Conservation (phyloP, 2,329 filamentous ascomycete genomes). For the Claviceps sp. region DNA sequence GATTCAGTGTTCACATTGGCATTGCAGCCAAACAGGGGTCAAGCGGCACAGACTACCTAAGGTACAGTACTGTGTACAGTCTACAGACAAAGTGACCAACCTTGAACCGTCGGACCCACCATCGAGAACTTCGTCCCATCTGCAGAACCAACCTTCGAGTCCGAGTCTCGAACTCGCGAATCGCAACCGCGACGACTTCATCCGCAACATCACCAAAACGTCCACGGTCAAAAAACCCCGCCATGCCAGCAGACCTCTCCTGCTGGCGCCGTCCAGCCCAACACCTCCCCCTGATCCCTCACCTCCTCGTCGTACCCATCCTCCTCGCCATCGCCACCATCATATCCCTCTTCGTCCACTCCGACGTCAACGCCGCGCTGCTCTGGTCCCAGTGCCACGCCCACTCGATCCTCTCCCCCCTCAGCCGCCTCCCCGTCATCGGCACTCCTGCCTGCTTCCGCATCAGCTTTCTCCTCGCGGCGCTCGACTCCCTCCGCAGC, state of each 20-base stretch:
- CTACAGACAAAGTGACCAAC: no score
- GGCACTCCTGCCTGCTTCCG: slow-evolving; percentile 35
- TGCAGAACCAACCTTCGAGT: no score
- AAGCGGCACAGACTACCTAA: no score
- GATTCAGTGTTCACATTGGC: no score
- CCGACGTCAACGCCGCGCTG: slow-evolving; percentile 36
- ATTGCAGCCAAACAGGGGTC: no score
- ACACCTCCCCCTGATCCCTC: slow-evolving; percentile 37
- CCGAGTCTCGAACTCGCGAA: neutral
- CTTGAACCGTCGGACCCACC: no score
- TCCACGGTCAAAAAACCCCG: no score
- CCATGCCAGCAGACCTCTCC: neutral
- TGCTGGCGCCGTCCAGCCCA: slow-evolving; percentile 33
- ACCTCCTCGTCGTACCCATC: slow-evolving; percentile 35
- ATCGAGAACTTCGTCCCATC: no score
- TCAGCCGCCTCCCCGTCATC: slow-evolving; percentile 31
- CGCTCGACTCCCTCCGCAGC: slow-evolving; percentile 27
- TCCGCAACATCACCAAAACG: neutral
- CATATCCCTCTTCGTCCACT: slow-evolving; percentile 28
- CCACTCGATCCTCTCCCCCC: slow-evolving; percentile 27
- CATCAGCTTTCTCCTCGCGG: slow-evolving; percentile 34
- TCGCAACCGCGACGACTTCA: neutral
- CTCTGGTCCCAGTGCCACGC: slow-evolving; percentile 42
- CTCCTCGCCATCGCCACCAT: slow-evolving; percentile 31
- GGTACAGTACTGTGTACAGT: no score